These are phyloP conservation scores for Rhodofomes roseus DNA, from an alignment of 1,284 basidiomycete genomes.

Conservation along the genomic window DNA sequence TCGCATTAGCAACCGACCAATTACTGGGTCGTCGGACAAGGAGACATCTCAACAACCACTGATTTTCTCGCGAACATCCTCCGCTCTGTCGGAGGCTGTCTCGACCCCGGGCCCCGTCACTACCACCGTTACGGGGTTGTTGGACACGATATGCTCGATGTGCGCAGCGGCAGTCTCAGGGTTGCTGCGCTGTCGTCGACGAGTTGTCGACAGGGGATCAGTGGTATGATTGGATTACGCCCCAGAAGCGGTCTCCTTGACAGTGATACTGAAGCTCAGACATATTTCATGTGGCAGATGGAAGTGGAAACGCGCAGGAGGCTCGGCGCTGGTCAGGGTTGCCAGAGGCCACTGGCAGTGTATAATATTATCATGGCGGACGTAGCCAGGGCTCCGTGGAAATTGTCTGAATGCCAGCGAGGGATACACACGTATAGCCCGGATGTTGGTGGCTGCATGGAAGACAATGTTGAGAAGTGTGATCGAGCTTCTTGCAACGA, in stretches of 20 bases:
- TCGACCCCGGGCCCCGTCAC: neutral
- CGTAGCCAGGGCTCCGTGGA: neutral
- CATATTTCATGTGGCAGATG: neutral
- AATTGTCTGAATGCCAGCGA: neutral
- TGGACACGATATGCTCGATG: constrained; percentile 1
- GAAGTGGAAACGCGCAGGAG: neutral
- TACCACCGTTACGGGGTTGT: neutral
- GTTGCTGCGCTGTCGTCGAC: neutral
- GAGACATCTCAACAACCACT: neutral
- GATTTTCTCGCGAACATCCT: neutral
- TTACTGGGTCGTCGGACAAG: neutral
- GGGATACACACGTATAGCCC: neutral
- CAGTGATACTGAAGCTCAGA: neutral
- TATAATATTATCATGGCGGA: neutral
- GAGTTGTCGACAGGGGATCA: neutral
- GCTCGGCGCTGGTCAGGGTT: neutral
- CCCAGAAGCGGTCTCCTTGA: neutral
- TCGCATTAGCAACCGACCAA: neutral
- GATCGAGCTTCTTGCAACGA: neutral
- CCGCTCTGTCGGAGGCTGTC: neutral
- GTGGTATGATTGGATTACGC: neutral
- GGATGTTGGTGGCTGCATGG: neutral
- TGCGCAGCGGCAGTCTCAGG: neutral
- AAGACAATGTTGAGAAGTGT: neutral
- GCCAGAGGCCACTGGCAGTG: neutral